Evolutionary conservation across 495 filamentous ascomycete genomes (phyloP), one percentile per base, ranked within the genome.

Genomic region (Chaetomium cochliodes): DNA sequence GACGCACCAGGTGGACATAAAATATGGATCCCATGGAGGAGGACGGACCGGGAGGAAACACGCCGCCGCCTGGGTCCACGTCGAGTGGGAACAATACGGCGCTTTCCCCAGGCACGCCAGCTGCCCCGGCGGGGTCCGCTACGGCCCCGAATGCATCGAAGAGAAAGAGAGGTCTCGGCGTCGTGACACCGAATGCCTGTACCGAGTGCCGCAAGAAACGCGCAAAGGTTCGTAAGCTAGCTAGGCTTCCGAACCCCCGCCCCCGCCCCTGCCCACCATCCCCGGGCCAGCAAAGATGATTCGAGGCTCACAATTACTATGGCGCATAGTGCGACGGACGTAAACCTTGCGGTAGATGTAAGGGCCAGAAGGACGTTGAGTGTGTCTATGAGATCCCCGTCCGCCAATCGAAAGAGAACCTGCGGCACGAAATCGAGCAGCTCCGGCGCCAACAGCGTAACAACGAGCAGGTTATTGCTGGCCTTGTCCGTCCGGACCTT

Each of bases 121-220:
- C 52, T 8, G 7, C 62, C 22, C 41, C 41, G 41, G 15, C 13
- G 46, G 65, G 20, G 16, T 58, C 58, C 44, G 25, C 58, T 22
- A 26, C 33, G 42, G 15, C 23, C 0, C 9, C 20, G 3, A 69
- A 70, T 26, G 63, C 42, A 7, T 79, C 78, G 5, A 82, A 80
- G 65, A 69, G 81, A 23, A 74, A 79, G 62, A 77, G 83, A 53
- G 83, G 83, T 18, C 65, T 81, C 5, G 82, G 82, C 16, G 70
- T 83, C 8, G 82, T 85, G 8, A 85, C 83, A 5, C 78, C 78
- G 41, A 85, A 83, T 63, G 83, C 83, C 1, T 85, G 83, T 68
- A 84, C 80, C 30, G 83, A 85, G 69, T 85, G 83, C 65, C 77
- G 82, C 20, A 85, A 85, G 74, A 85, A 84, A 63, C 78, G 83